Conservation (phyloP, 305 asterid species). For the Fraxinus sp. region DNA sequence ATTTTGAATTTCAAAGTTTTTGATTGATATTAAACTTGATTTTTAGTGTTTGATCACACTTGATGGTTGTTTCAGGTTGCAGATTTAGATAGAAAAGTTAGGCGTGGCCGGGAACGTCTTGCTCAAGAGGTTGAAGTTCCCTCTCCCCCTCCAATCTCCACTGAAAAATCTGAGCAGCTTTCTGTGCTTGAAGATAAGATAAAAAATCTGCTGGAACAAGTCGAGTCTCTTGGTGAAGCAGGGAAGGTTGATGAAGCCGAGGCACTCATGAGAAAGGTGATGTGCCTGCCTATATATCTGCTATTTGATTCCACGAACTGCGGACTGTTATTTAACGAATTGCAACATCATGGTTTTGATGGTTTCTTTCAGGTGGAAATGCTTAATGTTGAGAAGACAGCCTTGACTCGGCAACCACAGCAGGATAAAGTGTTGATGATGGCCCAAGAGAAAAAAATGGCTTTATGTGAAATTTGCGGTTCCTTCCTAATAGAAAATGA, state of each 20-base stretch:
- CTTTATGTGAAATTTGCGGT: conserved; percentile 93
- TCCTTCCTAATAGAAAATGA: conserved; percentile 95
- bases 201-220: conserved; percentile 91
- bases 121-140: conserved; percentile 87
- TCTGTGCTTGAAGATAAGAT: conserved; percentile 89
- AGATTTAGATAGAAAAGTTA: conserved; percentile 68
- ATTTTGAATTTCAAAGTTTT: background rate
- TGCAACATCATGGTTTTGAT: background rate
- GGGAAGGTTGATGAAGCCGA: conserved; percentile 99
- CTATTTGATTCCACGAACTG: background rate
- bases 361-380: conserved; percentile 66
- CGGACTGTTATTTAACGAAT: background rate
- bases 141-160: conserved; percentile 87
- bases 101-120: conserved; percentile 54
- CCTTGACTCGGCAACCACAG: conserved; percentile 74
- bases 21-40: conserved; percentile 1
- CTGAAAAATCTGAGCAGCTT: conserved; percentile 89
- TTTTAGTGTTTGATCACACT: background rate
- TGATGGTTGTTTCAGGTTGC: conserved; percentile 54
- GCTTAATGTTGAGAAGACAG: conserved; percentile 75
- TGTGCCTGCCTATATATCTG: background rate
- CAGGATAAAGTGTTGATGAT: conserved; percentile 69
- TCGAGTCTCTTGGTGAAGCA: conserved; percentile 96
- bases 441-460: conserved; percentile 97
- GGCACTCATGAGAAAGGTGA: conserved; percentile 96